Evolutionary conservation across 2,329 filamentous ascomycete species (phyloP).

Genomic region (Penicillium sclerotiorum): DNA sequence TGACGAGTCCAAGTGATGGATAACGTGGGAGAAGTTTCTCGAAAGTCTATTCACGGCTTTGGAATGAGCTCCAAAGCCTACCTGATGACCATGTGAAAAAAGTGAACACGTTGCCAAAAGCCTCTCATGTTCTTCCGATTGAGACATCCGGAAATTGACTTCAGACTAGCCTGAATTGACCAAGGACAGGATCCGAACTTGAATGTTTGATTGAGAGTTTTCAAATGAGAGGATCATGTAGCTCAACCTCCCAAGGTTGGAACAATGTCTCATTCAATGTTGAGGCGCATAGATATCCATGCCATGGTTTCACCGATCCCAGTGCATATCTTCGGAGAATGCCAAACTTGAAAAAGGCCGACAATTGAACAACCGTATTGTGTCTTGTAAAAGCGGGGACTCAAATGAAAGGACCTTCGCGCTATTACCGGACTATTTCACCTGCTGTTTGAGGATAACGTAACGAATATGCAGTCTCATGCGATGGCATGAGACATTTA

Average conservation of each 20-base stretch:
- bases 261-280: not conserved
- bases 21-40: no score
- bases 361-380: not conserved
- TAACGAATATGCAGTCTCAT: not conserved
- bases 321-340: not conserved
- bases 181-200: no score
- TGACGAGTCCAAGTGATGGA: no score
- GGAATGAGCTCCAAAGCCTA: no score
- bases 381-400: not conserved
- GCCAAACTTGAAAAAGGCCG: not conserved
- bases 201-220: no score
- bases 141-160: no score
- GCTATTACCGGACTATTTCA: not conserved
- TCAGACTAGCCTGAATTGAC: no score
- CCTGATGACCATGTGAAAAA: no score
- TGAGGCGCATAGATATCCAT: not conserved
- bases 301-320: constrained; percentile 1
- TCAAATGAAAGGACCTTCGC: not conserved
- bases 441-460: not conserved
- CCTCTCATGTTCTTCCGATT: no score
- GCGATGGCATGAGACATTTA: constrained; percentile 9
- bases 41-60: no score
- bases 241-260: not conserved
- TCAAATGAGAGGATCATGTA: no score
- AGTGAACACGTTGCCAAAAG: no score